These are phyloP conservation scores for Hypericum perforatum DNA, from an alignment of 345 rosid genomes.

Conservation along the genomic window DNA sequence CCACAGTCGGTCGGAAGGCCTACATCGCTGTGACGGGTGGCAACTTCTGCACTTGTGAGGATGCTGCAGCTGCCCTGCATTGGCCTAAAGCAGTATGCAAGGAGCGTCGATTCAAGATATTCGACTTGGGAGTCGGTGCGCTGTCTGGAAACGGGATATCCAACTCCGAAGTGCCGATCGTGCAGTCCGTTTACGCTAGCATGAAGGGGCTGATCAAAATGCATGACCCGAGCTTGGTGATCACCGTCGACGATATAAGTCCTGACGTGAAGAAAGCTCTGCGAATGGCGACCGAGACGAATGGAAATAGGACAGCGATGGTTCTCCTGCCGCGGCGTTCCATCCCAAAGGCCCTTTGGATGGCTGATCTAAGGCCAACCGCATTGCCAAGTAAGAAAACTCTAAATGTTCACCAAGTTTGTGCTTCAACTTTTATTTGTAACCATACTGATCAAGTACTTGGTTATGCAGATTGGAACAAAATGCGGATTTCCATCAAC, in stretches of 20 bases:
- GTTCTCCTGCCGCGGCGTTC: constrained; percentile 68
- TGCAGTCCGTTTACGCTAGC: constrained; percentile 78
- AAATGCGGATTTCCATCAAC: constrained; percentile 76
- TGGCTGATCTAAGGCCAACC: constrained; percentile 91
- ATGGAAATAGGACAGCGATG: constrained; percentile 37
- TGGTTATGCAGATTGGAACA: constrained; percentile 73
- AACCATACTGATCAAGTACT: neutral
- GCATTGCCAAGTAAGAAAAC: constrained; percentile 77
- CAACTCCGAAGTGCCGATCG: constrained; percentile 81
- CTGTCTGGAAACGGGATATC: constrained; percentile 38
- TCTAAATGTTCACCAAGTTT: neutral
- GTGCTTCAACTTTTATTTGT: neutral
- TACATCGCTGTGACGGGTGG: constrained; percentile 83
- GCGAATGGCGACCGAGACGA: constrained; percentile 70
- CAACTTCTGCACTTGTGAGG: constrained; percentile 71
- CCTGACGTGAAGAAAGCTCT: constrained; percentile 73
- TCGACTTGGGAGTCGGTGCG: constrained; percentile 64
- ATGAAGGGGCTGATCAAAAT: constrained; percentile 84
- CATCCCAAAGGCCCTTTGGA: constrained; percentile 81
- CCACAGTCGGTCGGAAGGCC: constrained; percentile 82
- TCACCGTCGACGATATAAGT: constrained; percentile 67
- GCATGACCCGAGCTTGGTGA: constrained; percentile 87
- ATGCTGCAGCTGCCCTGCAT: constrained; percentile 53
- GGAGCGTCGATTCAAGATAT: constrained; percentile 82
- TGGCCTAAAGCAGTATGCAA: constrained; percentile 78